Evolutionary conservation across 148 eudicot genomes (phyloP).

Genomic region (Cornus suecica): DNA sequence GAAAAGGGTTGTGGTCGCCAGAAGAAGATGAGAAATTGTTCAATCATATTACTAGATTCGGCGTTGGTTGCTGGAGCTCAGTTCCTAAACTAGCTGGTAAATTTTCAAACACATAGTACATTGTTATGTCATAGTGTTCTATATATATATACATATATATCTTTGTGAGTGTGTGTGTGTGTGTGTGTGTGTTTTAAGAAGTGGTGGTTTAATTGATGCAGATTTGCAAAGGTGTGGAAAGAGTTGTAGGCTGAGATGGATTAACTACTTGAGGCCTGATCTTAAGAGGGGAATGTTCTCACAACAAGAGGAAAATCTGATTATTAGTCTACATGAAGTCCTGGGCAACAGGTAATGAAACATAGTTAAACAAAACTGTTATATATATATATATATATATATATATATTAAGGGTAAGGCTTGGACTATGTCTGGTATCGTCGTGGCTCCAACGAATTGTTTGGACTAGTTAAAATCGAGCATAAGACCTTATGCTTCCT

Average conservation of each 20-base stretch:
- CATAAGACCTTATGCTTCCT: no score
- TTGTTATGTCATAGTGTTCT: no score
- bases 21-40: constrained; percentile 46
- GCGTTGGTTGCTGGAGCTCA: constrained; percentile 55
- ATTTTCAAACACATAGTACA: neutral
- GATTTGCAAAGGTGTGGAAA: constrained; percentile 87
- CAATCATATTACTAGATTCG: constrained; percentile 37
- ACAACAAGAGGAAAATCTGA: constrained; percentile 70
- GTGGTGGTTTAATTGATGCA: constrained; percentile 13
- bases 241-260: constrained; percentile 88
- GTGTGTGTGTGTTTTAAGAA: neutral
- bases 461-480: no score
- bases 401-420: no score
- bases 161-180: neutral
- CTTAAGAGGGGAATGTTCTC: constrained; percentile 82
- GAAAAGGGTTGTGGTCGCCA: constrained; percentile 53
- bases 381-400: no score
- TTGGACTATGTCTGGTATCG: no score
- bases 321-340: constrained; percentile 55
- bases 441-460: no score
- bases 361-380: no score
- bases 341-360: constrained; percentile 69
- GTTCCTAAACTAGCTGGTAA: constrained; percentile 45
- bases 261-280: constrained; percentile 82
- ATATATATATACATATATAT: no score